Conservation (phyloP, 441 rosid genomes). For the Corymbia calophylla region DNA sequence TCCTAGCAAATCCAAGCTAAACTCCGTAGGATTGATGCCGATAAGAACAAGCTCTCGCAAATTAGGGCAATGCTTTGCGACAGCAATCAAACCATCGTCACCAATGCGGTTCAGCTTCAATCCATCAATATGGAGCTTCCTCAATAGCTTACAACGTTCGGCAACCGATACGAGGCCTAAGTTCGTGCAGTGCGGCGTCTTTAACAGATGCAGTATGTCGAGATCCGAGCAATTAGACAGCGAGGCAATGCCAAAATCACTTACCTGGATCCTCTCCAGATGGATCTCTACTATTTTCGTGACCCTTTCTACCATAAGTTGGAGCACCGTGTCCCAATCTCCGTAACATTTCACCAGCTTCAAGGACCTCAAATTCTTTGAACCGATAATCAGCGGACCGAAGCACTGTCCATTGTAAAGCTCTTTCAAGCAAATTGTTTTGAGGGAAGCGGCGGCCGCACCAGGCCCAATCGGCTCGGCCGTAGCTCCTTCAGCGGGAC, state of each 20-base stretch:
- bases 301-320: constrained; percentile 12
- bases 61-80: neutral
- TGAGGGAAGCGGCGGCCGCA: constrained; percentile 14
- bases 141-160: constrained; percentile 17
- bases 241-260: constrained; percentile 18
- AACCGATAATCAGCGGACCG: constrained; percentile 22
- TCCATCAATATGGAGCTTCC: constrained; percentile 36
- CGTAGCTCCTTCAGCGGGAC: neutral
- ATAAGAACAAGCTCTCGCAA: neutral
- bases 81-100: neutral
- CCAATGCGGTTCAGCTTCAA: constrained; percentile 14
- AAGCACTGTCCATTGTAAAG: constrained; percentile 24
- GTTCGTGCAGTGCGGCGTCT: constrained; percentile 25
- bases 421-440: constrained; percentile 26
- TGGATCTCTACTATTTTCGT: constrained; percentile 21
- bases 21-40: neutral
- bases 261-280: constrained; percentile 22
- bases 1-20: constrained; percentile 1
- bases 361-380: constrained; percentile 18
- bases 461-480: neutral
- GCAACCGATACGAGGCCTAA: constrained; percentile 16
- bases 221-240: constrained; percentile 21
- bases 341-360: constrained; percentile 23
- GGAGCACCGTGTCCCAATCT: constrained; percentile 22
- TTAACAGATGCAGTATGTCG: constrained; percentile 22